Evolutionary conservation across 2,329 filamentous ascomycete species (phyloP), one percentile per base, ranked within the genome.

Genomic region (Fusarium kyushuense): DNA sequence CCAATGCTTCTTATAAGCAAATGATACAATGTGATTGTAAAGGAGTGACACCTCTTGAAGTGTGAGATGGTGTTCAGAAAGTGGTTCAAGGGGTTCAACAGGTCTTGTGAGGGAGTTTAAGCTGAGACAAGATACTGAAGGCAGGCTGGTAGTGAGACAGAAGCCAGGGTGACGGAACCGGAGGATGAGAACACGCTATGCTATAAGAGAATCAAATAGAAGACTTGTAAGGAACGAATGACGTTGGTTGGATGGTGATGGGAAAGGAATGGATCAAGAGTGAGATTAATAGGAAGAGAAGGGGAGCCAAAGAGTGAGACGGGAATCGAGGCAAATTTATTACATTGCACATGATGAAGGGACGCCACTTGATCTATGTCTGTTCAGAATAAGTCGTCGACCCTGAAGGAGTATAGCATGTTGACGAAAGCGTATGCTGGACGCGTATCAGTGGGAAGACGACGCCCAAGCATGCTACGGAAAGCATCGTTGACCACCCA

Each of bases 51-150:
- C 49, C 63, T 70, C 54, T 56, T 58, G 55, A 55, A 57, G 47
- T 40, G 32, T 56, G 45, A 63, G 57, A 63, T 59, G 53, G 45
- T 36, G 43, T 49, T 60, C 25, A 35, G 41, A 43, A 21, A 35
- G 46, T 54, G 27, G 35, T 29, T 58, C 38, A 45, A 52, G 51
- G 30, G 41, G 35, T 23, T 54, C 43, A 41, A 49, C 32, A 57
- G 23, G 42, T 51, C 45, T 65, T 64, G 56, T 33, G 45, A 47
- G 41, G 41, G 46, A 43, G 41, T 60, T 63, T 23, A 61, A 40
- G 47, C 35, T 58, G 49, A 69, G 59, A 52, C 56, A 55, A 65
- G 53, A 71, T 73, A 53, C 64, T 67, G 51, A 65, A 56, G 64
- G 23, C 64, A 46, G 70, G 69, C 69, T 71, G 67, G 54, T 38